phyloP scores from a whole-genome alignment of 2,329 filamentous ascomycete species.

The Bimuria novae-zelandiae region DNA sequence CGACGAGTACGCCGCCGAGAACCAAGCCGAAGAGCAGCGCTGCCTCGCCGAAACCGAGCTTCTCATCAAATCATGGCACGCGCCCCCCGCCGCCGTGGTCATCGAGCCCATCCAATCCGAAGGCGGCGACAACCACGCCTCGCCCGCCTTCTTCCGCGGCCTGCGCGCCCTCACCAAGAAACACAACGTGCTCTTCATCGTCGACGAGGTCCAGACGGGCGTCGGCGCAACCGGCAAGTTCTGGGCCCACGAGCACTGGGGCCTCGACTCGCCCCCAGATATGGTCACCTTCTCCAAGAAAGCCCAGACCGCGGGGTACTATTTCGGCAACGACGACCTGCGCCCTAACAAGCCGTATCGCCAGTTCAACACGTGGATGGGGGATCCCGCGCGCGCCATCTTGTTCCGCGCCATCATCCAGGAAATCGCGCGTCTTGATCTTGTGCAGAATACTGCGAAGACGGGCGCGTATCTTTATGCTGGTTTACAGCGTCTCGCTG shows the following conservation, averaged over 20 bases:
- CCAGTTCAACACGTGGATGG: constrained; percentile 98
- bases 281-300: constrained; percentile 97
- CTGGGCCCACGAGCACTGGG: constrained; percentile 97
- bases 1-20: constrained; percentile 77
- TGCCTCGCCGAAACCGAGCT: constrained; percentile 83
- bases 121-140: constrained; percentile 93
- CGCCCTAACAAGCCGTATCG: constrained; percentile 91
- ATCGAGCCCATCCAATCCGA: constrained; percentile 93
- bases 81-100: constrained; percentile 79
- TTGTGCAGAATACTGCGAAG: constrained; percentile 78
- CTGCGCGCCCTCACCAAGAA: constrained; percentile 79
- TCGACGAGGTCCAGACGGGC: constrained; percentile 93
- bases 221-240: constrained; percentile 92
- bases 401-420: constrained; percentile 85
- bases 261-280: constrained; percentile 77
- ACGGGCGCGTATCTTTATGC: constrained; percentile 79
- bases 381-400: constrained; percentile 81
- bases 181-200: constrained; percentile 81
- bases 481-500: constrained; percentile 68
- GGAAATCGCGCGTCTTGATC: constrained; percentile 74
- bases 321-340: constrained; percentile 79
- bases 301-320: constrained; percentile 91
- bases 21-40: constrained; percentile 78
- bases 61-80: constrained; percentile 77
- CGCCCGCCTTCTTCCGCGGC: constrained; percentile 81